A percentile compares a stretch with the other conserved stretches of the same genome.
phyloP scores from a whole-genome alignment of 768 basidiomycete species.

The Lentinus tigrinus region DNA sequence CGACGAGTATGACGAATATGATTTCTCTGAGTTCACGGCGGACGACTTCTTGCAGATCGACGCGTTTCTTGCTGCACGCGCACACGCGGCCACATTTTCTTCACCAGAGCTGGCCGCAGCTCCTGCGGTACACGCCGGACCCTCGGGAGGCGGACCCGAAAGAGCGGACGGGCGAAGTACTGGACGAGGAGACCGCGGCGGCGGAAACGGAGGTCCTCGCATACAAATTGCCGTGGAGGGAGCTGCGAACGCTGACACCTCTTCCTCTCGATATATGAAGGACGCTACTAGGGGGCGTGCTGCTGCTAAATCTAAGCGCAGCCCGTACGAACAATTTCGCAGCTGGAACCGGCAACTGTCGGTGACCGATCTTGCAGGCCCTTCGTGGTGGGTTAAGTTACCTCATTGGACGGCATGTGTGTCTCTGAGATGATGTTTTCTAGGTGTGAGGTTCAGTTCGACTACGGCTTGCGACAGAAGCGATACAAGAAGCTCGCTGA shows the following conservation, averaged over 20 bases:
- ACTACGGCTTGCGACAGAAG: conserved; percentile 67
- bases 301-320: background rate
- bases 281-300: background rate
- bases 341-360: conserved; percentile 42
- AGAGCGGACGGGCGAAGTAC: background rate
- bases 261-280: conserved; percentile 14
- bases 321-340: conserved; percentile 46
- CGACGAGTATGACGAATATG: conserved; percentile 48
- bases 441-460: conserved; percentile 81
- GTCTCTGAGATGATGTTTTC: background rate
- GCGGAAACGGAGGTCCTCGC: conserved; percentile 20
- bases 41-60: conserved; percentile 56
- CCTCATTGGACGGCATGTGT: background rate
- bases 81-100: background rate
- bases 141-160: background rate
- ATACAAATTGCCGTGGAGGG: conserved; percentile 24
- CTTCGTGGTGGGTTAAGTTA: conserved; percentile 50
- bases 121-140: background rate
- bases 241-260: conserved; percentile 10
- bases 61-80: conserved; percentile 27
- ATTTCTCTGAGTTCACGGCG: conserved; percentile 55
- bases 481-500: conserved; percentile 46
- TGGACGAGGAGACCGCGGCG: background rate
- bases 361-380: conserved; percentile 62
- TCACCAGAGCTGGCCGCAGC: background rate